Evolutionary conservation across 768 basidiomycete genomes (phyloP).

Genomic region (Calocera cornea): DNA sequence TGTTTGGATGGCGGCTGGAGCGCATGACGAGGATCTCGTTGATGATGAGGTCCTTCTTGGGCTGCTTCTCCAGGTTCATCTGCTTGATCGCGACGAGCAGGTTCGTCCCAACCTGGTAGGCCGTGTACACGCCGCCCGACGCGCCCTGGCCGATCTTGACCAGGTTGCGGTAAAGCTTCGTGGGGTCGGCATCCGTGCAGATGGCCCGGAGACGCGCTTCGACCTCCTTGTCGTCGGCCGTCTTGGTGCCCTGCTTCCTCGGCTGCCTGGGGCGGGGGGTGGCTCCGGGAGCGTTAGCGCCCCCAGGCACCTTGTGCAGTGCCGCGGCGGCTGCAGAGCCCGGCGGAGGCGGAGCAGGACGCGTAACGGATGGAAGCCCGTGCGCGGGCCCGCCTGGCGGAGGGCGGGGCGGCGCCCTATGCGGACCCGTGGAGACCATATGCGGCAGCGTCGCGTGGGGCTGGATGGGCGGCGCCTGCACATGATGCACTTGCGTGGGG

Average conservation of each 20-base stretch:
- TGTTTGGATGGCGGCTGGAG: constrained; percentile 90
- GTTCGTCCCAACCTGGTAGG: constrained; percentile 93
- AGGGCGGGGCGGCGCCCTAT: constrained; percentile 17
- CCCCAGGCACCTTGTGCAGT: constrained; percentile 30
- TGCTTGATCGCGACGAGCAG: constrained; percentile 96
- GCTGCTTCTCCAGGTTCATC: constrained; percentile 99
- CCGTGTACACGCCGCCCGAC: constrained; percentile 95
- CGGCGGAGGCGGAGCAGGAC: constrained; percentile 41
- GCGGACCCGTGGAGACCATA: not conserved
- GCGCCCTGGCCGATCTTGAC: constrained; percentile 98
- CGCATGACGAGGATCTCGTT: constrained; percentile 99
- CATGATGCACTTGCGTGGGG: not conserved
- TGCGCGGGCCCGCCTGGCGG: constrained; percentile 22
- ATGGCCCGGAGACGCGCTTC: constrained; percentile 83
- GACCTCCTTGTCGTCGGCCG: constrained; percentile 67
- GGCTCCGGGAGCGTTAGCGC: constrained; percentile 44
- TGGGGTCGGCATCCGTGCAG: constrained; percentile 96
- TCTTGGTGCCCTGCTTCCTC: constrained; percentile 69
- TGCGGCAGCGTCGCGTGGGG: constrained; percentile 11
- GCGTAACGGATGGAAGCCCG: constrained; percentile 16
- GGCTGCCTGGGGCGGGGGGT: constrained; percentile 76
- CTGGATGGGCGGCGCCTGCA: not conserved
- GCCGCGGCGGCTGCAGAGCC: constrained; percentile 43
- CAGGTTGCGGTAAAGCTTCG: constrained; percentile 76
- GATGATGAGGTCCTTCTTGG: constrained; percentile 98